Evolutionary conservation across 805 yeast species (phyloP), one percentile per base, ranked within the genome.

Genomic region (Saturnispora bothae): DNA sequence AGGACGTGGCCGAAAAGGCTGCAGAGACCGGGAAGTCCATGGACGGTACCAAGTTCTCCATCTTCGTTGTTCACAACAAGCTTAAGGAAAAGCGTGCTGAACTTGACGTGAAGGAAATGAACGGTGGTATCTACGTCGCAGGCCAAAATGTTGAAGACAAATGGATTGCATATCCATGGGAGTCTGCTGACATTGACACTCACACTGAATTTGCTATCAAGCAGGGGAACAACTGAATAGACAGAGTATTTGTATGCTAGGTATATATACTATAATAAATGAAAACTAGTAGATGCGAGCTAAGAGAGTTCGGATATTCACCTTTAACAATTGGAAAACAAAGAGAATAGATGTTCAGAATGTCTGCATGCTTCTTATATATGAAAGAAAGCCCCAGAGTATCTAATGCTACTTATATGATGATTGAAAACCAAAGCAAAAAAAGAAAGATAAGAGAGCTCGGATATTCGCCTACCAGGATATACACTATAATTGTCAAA

Each of bases 121-220:
- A 68, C 28, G 68, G 70, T 23, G 80, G 80, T 38, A 68, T 74
- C 43, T 84, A 84, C 56, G 58, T 78, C 33, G 81, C 84, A 36
- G 94, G 89, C 29, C 66, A 72, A 48, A 77, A 82, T 29, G 80
- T 81, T 28, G 76, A 76, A 19, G 94, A 83, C 53, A 65, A 64
- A 51, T 83, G 95, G 95, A 75, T 83, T 49, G 86, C 89, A 30
- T 83, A 84, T 59, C 95, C 95, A 29, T 83, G 94, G 94, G 95
- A 84, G 55, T 80, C 92, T 15, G 61, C 59, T 20, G 92, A 83
- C 58, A 84, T 83, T 48, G 94, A 82, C 51, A 67, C 66, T 45
- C 95, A 83, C 56, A 78, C 92, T 18, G 65, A 64, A 46, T 52
- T 54, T 27, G 89, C 94, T 21, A 61, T 64, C 38, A 64, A 61